Percentiles rank a stretch among this genome's conserved stretches.
Conservation (phyloP, 139 green algal species). For the Yamagishiella unicocca region DNA sequence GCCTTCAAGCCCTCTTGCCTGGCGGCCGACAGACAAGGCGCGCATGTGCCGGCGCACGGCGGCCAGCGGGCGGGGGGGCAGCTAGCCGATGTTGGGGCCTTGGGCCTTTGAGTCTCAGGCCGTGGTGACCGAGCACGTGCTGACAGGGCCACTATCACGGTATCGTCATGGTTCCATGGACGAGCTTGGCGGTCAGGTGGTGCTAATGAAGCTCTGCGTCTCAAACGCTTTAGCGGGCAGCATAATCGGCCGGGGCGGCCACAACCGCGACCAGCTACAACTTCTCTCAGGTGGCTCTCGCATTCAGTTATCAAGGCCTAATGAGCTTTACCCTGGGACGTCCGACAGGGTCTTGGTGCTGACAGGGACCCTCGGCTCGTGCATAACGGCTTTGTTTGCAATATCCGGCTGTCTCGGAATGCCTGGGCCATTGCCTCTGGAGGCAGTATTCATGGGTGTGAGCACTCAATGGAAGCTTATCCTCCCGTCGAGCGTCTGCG, state of each 20-base stretch:
- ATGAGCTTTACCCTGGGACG: slow-evolving; percentile 77
- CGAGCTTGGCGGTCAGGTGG: slow-evolving; percentile 16
- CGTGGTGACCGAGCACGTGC: slow-evolving; percentile 26
- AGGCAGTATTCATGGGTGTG: neutral
- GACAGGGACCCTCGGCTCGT: slow-evolving; percentile 63
- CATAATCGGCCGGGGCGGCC: slow-evolving; percentile 64
- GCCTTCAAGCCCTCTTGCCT: neutral
- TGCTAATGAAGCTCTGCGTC: slow-evolving; percentile 61
- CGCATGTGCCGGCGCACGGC: slow-evolving; percentile 14
- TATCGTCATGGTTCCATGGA: slow-evolving; percentile 17
- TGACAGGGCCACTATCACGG: neutral
- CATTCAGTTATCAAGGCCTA: slow-evolving; percentile 71
- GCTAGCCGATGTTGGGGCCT: slow-evolving; percentile 2
- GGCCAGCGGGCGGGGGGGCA: neutral
- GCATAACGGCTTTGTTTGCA: slow-evolving; percentile 71
- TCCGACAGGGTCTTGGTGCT: slow-evolving; percentile 72
- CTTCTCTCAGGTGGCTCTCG: slow-evolving; percentile 51
- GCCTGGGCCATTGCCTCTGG: neutral
- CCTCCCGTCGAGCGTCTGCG: slow-evolving; percentile 3
- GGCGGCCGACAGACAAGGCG: neutral
- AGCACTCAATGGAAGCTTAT: slow-evolving; percentile 2
- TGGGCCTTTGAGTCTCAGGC: slow-evolving; percentile 10
- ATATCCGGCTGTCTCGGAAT: slow-evolving; percentile 65
- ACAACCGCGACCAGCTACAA: slow-evolving; percentile 75
- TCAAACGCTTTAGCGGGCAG: slow-evolving; percentile 60